Evolutionary conservation across 805 yeast genomes (phyloP), one percentile per base, ranked within the genome.

Genomic region (Schwanniomyces vanrijiae): DNA sequence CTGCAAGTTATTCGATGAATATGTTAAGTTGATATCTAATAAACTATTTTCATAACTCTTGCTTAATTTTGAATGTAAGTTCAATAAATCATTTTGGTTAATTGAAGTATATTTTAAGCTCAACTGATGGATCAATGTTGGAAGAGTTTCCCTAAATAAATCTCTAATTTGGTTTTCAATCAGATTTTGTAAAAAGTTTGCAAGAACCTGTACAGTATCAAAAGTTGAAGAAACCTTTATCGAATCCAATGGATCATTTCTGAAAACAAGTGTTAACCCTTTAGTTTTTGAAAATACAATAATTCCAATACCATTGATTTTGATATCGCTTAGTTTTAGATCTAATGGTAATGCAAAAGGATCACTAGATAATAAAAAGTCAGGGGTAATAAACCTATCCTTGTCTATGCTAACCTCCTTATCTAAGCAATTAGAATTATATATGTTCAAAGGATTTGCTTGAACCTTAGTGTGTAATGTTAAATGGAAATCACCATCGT

Each of bases 181-280:
- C 61, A 89, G 94, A 40, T 80, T 78, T 60, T 90, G 96, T 51
- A 90, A 66, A 55, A 88, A 87, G 48, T 82, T 78, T n/a, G 95
- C 94, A 55, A 90, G 80, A 1, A 90, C 90, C 43, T 86, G 86
- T 38, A 90, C 86, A 35, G 83, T 81, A 66, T 90, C 96, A 65
- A 90, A 90, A n/a, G 96, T 85, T 4, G 95, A 87, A 51, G 84
- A 81, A 11, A 90, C 95, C 55, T 82, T 83, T 51, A 90, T 89
- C 18, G 84, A 79, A 55, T 89, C 96, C 46, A 90, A 73, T 0
- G 96, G 96, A 64, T 90, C 96, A 64, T 90, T 90, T 55, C 91
- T 79, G 68, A 90, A 90, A 25, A 90, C 96, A 35, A 90, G 70
- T 0, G 96, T 90, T 47, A 90, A 75, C 1, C 96, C 96, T 59